Percentiles rank a stretch among this genome's conserved stretches.
Evolutionary conservation across 176 grass and related monocot genomes (phyloP).

Genomic region (Panicum miliaceum): DNA sequence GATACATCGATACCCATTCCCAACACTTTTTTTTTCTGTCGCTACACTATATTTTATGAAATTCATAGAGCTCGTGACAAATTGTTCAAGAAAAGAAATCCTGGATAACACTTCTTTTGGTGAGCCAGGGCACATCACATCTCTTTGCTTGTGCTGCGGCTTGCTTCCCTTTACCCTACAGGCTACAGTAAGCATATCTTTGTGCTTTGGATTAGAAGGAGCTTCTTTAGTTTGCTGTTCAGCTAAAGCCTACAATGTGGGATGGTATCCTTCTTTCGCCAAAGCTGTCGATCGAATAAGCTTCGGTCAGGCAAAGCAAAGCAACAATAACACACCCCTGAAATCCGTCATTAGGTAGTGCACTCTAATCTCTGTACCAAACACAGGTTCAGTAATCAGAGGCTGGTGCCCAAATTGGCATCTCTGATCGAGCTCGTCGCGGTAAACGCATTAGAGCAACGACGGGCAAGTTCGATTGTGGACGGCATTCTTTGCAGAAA

Average conservation of each 20-base stretch:
- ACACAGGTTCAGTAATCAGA: not conserved
- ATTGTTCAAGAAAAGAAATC: not conserved
- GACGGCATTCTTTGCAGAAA: too few relatives aligned
- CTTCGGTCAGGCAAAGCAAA: not conserved
- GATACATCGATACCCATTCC: not conserved
- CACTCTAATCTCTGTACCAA: not conserved
- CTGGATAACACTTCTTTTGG: not conserved
- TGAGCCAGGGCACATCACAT: not conserved
- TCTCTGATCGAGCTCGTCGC: not conserved
- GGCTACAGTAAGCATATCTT: not conserved
- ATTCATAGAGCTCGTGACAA: not conserved
- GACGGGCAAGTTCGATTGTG: not conserved
- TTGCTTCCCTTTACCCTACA: not conserved
- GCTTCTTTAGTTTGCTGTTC: not conserved
- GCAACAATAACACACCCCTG: too few relatives aligned
- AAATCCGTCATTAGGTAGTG: not conserved
- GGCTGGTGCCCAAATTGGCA: not conserved
- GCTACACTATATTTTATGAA: not conserved
- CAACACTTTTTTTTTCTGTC: not conserved
- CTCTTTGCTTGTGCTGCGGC: not conserved
- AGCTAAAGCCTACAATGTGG: not conserved
- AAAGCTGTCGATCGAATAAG: not conserved
- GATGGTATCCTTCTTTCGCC: not conserved
- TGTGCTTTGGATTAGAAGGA: not conserved
- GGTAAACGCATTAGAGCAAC: too few relatives aligned